Evolutionary conservation across 768 basidiomycete genomes (phyloP), one percentile per base, ranked within the genome.

Genomic region (Psilocybe sp.): DNA sequence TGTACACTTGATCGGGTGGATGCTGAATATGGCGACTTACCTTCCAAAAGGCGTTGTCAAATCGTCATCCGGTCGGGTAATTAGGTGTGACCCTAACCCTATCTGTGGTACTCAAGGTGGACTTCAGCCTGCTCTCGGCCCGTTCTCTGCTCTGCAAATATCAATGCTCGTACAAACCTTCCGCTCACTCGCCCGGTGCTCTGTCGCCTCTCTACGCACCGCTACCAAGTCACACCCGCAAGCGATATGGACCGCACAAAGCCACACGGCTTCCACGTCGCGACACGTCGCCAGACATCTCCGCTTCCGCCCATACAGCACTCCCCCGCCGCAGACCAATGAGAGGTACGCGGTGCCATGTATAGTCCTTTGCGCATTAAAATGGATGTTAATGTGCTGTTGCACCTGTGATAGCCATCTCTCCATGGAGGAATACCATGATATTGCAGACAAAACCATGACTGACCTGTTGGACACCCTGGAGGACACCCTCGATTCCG

Each of bases 401-500:
- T 12, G 32, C 14, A n/a, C n/a, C 46, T 40, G 11, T 13, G n/a
- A 23, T 43, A 76, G 76, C 55, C 58, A 66, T 38, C 49, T 95
- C n/a, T 67, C 81, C 1, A 74, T 78, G 56, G 80, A 83, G 28
- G 66, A 73, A 46, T 97, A 96, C 61, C 84, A 94, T 60, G 62
- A 64, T 28, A 67, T 88, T 20, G 79, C 94, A 2, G 91, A 96
- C 52, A 64, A 69, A 34, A 82, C 89, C 3, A 93, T 97, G 92
- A 82, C 86, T 44, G 65, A 63, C 8, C 63, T 96, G 15, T 77
- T 93, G 14, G 89, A 90, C 48, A 77, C 76, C 2, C 69, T 96
- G 23, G 94, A 97, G 61, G 70, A 72, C 10, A 57, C 92, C 20
- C 63, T 95, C n/a, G 87, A 92, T 48, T 72, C 67, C 23, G 51